Percentiles rank a stretch among this genome's conserved stretches.
phyloP scores from a whole-genome alignment of 2,329 filamentous ascomycete species.

The Aspergillus udagawae region DNA sequence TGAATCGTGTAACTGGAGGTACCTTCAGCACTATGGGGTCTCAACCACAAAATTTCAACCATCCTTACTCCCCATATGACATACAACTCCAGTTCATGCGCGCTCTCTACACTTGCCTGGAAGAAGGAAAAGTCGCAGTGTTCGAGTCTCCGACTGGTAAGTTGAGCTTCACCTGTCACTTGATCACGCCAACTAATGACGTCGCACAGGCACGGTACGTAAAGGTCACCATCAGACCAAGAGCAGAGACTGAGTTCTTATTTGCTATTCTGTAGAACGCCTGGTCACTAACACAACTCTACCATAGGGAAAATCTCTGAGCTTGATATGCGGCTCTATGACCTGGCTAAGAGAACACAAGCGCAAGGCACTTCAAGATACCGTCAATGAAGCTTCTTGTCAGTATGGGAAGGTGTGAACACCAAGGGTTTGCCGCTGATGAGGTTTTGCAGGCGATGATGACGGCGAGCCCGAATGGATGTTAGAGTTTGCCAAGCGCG shows the following conservation, averaged over 20 bases:
- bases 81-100: conserved; percentile 89
- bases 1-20: not conserved
- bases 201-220: conserved; percentile 40
- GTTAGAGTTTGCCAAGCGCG: conserved; percentile 67
- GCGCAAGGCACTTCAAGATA: conserved; percentile 53
- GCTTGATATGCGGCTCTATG: conserved; percentile 80
- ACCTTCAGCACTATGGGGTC: conserved; percentile 29
- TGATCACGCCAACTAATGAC: conserved; percentile 8
- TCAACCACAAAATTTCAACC: conserved; percentile 63
- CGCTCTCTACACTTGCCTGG: conserved; percentile 72
- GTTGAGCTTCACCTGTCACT: not conserved
- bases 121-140: conserved; percentile 76
- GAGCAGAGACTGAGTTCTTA: not conserved
- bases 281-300: not conserved
- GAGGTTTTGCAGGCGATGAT: conserved; percentile 47
- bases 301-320: conserved; percentile 76
- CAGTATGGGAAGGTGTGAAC: conserved; percentile 19
- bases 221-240: not conserved
- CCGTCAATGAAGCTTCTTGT: conserved; percentile 45
- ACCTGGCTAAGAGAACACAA: conserved; percentile 90
- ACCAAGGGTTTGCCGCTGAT: not conserved
- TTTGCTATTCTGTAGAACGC: not conserved
- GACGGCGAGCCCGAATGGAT: conserved; percentile 78
- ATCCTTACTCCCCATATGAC: conserved; percentile 81
- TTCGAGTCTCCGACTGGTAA: conserved; percentile 91